A percentile compares a stretch with the other conserved stretches of the same genome.
These are phyloP conservation scores for Pseudohyphozyma bogoriensis DNA, from an alignment of 768 basidiomycete genomes.

Conservation along the genomic window DNA sequence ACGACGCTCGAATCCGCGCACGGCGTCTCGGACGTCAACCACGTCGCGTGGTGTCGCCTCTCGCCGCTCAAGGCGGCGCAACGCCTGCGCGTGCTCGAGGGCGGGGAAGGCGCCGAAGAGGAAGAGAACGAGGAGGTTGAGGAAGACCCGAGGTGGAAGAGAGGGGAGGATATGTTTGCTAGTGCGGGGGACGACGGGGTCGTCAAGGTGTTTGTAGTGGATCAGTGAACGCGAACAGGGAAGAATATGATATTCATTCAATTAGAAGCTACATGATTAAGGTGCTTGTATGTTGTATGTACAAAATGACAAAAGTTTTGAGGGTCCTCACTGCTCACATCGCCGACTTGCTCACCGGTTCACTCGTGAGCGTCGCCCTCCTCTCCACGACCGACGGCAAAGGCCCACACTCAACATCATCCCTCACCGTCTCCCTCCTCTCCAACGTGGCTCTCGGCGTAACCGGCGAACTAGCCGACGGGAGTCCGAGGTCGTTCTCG, in stretches of 20 bases:
- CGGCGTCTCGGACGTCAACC: conserved; percentile 74
- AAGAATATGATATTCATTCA: neutral
- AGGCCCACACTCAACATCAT: neutral
- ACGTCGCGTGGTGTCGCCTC: conserved; percentile 63
- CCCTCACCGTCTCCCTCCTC: too few species aligned
- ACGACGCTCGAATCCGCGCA: conserved; percentile 58
- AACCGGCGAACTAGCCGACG: too few species aligned
- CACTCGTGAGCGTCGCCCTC: neutral
- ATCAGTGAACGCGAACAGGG: neutral
- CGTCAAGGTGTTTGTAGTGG: conserved; percentile 62
- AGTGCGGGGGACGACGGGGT: conserved; percentile 79
- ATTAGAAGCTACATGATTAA: too few species aligned
- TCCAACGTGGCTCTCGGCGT: too few species aligned
- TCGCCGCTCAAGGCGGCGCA: conserved; percentile 8
- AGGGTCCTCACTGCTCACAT: too few species aligned
- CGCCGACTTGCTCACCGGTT: too few species aligned
- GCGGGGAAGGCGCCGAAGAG: conserved; percentile 12
- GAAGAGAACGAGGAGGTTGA: conserved; percentile 5
- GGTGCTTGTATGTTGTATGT: too few species aligned
- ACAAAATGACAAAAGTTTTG: too few species aligned
- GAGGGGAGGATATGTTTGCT: conserved; percentile 58
- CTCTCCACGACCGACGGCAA: neutral
- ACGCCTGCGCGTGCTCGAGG: conserved; percentile 15
- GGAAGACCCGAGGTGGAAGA: conserved; percentile 39
- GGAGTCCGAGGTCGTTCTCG: neutral